Percentiles rank a stretch among this genome's conserved stretches.
Conservation (phyloP, 2,329 filamentous ascomycete species). For the Fusarium torulosum region DNA sequence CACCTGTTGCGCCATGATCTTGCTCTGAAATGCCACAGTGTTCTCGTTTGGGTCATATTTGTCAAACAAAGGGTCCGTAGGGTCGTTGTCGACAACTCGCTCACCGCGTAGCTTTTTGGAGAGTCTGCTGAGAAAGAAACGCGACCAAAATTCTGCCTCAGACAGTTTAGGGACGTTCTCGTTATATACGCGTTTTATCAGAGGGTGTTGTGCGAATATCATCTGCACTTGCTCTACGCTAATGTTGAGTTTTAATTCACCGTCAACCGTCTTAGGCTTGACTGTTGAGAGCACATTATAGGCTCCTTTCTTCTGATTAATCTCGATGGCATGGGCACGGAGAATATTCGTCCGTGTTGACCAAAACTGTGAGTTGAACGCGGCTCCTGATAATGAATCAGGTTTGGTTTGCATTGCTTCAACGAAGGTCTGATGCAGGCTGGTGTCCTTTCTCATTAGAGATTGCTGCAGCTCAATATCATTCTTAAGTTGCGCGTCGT, state of each 20-base stretch:
- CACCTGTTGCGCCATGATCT: constrained; percentile 73
- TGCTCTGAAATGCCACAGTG: constrained; percentile 63
- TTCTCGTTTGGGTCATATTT: constrained; percentile 84
- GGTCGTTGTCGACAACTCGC: constrained; percentile 81
- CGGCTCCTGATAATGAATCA: constrained; percentile 80
- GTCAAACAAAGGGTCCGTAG: constrained; percentile 83
- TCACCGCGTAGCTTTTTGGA: constrained; percentile 94
- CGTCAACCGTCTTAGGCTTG: constrained; percentile 70
- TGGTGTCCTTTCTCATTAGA: constrained; percentile 82
- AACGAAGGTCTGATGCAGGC: constrained; percentile 85
- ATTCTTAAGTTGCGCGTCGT: constrained; percentile 80
- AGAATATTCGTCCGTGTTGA: constrained; percentile 86
- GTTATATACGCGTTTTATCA: constrained; percentile 91
- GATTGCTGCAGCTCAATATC: constrained; percentile 90
- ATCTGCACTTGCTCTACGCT: constrained; percentile 92
- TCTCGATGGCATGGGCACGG: constrained; percentile 90
- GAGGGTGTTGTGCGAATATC: constrained; percentile 92
- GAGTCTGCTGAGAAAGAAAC: constrained; percentile 91
- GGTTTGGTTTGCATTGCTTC: constrained; percentile 87
- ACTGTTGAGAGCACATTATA: constrained; percentile 95
- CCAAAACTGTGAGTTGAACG: constrained; percentile 96
- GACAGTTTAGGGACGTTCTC: constrained; percentile 87
- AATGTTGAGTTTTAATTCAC: constrained; percentile 81
- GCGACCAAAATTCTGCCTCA: constrained; percentile 89
- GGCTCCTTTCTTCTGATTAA: constrained; percentile 84